Evolutionary conservation across 352 stramenopile species (phyloP), one percentile per base, ranked within the genome.

Genomic region (Pythium oligandrum): DNA sequence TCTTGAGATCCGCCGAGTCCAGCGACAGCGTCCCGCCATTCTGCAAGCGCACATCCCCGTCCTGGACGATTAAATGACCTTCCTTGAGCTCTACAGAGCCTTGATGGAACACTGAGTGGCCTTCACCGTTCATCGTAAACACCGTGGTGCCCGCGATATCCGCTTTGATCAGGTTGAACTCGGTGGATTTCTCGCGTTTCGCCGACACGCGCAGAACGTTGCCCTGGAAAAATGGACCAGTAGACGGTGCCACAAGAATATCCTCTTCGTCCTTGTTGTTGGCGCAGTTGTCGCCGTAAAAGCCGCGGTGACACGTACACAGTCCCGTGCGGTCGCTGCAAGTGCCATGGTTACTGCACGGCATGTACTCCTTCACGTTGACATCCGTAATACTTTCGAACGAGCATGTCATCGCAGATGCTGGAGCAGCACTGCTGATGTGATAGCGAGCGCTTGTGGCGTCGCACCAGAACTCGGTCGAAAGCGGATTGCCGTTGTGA

Each of bases 121-220:
- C 75, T 3, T 66, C 48, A 5, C 82, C 82, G 38, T 86, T 70
- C 58, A 92, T 73, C 1, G 71, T 88, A 48, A 92, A 84, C 10
- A 90, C 54, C 0, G 75, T 67, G 55, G 55, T 53, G 1, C 70
- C 68, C 7, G 47, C 62, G 0, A 78, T 71, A 9, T 90, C 74
- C 4, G 71, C 78, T 34, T 87, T 83, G 46, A 90, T 73, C 32
- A 92, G 53, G 39, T 92, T 76, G 51, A 92, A 92, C 32, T 82
- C 70, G 10, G 64, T 58, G 12, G 73, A 83, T 7, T 70, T 53
- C 4, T 32, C 40, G 2, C 77, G 73, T 39, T 70, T 68, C 4
- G 78, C 77, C 6, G 66, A 75, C 38, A 92, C 57, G 37, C 68
- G 75, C 1, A 92, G 53, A 17, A 85, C 63, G 35, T 89, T 88